Conservation (phyloP, 2,329 filamentous ascomycete species). For the Hypoxylon rubiginosum region DNA sequence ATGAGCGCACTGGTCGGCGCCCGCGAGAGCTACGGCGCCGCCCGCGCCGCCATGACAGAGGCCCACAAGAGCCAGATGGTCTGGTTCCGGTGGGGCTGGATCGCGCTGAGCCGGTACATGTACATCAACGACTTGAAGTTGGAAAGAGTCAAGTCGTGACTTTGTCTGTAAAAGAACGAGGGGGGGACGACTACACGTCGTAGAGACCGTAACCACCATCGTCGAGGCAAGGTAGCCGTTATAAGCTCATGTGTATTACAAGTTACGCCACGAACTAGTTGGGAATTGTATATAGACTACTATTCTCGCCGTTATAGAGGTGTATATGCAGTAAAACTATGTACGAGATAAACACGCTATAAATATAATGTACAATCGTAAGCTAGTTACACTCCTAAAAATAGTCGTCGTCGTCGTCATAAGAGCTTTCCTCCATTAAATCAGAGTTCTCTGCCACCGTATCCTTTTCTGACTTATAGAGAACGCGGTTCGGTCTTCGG, state of each 20-base stretch:
- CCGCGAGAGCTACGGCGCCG: constrained; percentile 65
- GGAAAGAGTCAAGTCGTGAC: constrained; percentile 56
- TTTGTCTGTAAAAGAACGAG: constrained; percentile 5
- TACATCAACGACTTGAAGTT: constrained; percentile 86
- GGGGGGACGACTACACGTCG: constrained; percentile 21
- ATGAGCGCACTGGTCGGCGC: constrained; percentile 76
- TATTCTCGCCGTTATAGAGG: not conserved
- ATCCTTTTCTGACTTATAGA: not conserved
- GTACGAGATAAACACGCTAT: not conserved
- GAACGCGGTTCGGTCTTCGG: constrained; percentile 25
- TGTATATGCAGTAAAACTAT: not conserved
- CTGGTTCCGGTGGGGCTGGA: constrained; percentile 98
- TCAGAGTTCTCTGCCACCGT: not conserved
- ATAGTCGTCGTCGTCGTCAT: constrained; percentile 26
- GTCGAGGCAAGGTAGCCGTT: not conserved
- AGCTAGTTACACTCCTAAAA: constrained; percentile 5
- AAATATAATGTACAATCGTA: constrained; percentile 17
- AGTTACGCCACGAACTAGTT: not conserved
- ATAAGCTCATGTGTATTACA: not conserved
- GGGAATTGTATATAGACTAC: constrained; percentile 5
- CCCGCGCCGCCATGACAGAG: constrained; percentile 87
- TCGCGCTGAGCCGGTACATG: constrained; percentile 93
- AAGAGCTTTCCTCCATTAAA: not conserved
- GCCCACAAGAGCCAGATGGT: constrained; percentile 97
- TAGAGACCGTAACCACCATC: not conserved